A percentile compares a stretch with the other conserved stretches of the same genome.
phyloP scores from a whole-genome alignment of 345 rosid genomes.

The Pistacia atlantica region DNA sequence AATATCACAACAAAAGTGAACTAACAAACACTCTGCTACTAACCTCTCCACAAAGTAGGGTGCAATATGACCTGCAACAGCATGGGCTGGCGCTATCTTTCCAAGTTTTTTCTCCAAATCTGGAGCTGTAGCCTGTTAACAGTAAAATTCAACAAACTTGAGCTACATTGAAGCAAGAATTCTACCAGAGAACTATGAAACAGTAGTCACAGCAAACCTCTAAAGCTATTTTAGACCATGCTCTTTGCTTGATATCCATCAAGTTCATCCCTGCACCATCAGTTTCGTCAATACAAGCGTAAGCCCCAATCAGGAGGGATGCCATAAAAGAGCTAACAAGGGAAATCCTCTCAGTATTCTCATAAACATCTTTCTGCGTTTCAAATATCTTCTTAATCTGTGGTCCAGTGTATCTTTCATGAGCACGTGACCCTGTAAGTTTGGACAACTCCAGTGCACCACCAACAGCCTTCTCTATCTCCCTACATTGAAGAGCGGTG shows the following conservation, averaged over 20 bases:
- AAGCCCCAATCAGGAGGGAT: slow-evolving; percentile 64
- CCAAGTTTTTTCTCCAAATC: slow-evolving; percentile 87
- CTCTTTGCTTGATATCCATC: slow-evolving; percentile 75
- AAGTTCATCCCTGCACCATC: slow-evolving; percentile 98
- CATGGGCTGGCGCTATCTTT: slow-evolving; percentile 85
- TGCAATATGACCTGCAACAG: slow-evolving; percentile 77
- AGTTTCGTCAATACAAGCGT: slow-evolving; percentile 83
- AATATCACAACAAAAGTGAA: neutral
- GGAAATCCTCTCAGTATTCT: slow-evolving; percentile 78
- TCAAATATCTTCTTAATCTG: slow-evolving; percentile 74
- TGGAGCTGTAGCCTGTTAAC: slow-evolving; percentile 79
- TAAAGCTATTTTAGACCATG: slow-evolving; percentile 65
- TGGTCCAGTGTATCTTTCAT: slow-evolving; percentile 89
- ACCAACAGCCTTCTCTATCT: slow-evolving; percentile 88
- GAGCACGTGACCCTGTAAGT: slow-evolving; percentile 77
- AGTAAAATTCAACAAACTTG: slow-evolving; percentile 13
- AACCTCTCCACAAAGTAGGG: slow-evolving; percentile 86
- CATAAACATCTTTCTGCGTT: slow-evolving; percentile 48
- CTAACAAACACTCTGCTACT: slow-evolving; percentile 18
- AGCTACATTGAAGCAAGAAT: neutral
- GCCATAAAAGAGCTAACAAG: slow-evolving; percentile 98
- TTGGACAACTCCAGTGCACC: slow-evolving; percentile 76
- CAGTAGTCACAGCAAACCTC: slow-evolving; percentile 46
- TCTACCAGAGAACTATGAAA: neutral
- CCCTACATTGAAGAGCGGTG: slow-evolving; percentile 76